Conservation (phyloP, 768 basidiomycete species). For the Suillus hirtellus region DNA sequence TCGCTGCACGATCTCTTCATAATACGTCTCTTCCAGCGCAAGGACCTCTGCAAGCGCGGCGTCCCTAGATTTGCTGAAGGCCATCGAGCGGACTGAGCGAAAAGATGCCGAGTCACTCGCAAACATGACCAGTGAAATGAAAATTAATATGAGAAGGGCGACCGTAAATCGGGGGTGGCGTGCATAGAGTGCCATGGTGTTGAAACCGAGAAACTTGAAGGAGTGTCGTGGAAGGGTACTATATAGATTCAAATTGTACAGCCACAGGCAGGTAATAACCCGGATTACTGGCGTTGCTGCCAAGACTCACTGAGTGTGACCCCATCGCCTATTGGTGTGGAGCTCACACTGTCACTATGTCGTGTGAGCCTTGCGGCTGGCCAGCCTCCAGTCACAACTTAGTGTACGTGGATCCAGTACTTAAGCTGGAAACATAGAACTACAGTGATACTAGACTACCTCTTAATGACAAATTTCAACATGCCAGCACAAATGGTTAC, state of each 20-base stretch:
- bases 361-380: not conserved
- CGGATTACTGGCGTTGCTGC: not conserved
- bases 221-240: conserved; percentile 9
- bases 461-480: no score
- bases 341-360: no score
- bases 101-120: conserved; percentile 16
- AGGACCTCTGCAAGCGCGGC: conserved; percentile 16
- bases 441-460: no score
- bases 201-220: conserved; percentile 7
- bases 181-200: conserved; percentile 27
- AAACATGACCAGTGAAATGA: conserved; percentile 30
- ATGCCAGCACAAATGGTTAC: no score
- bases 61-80: conserved; percentile 5
- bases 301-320: not conserved
- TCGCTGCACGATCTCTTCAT: conserved; percentile 41
- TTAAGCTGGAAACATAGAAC: no score
- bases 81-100: conserved; percentile 1
- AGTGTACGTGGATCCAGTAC: no score
- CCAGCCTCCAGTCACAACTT: no score
- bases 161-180: conserved; percentile 34
- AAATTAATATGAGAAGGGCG: conserved; percentile 26
- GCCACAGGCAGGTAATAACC: not conserved
- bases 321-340: no score
- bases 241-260: not conserved
- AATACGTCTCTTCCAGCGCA: conserved; percentile 30